Base-by-base conservation (phyloP, 352 stramenopile species). In the Phytophthora crassamura region DNA sequence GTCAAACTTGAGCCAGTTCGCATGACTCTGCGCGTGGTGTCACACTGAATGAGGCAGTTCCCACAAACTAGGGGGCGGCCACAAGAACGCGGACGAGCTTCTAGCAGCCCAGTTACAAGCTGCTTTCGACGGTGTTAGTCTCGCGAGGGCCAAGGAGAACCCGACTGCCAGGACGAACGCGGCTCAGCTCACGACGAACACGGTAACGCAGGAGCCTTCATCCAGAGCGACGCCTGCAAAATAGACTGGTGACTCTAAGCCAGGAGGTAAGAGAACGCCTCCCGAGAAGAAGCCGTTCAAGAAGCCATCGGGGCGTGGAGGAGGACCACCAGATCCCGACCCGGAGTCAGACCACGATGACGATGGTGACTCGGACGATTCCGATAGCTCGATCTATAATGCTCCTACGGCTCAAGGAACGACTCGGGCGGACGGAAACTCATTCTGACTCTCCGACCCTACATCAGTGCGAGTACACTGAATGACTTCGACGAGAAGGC, bases 401-500 rank as follows among this genome's bases (percentile, higher is more conserved):
- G 40, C 33, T 6, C 40, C 16, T 5, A 32, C 40, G 7, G 12
- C 3, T 33, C 16, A 10, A 20, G 16, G 15, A 5, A 7, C 12
- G n/a, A 33, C 40, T 47, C n/a, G 18, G n/a, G 15, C 40, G 2
- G 42, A 34, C 18, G 41, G 41, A 5, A 8, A 0, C 4, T 48
- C 41, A 3, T 5, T 34, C 1, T 48, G 18, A 52, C 52, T 10
- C 9, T 60, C 18, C 20, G 14, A 6, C 53, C 41, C 14, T 52
- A 46, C 2, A 32, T 52, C 16, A 51, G 15, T 7, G 15, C 41
- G 7, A 52, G 20, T 5, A 8, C 40, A 3, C 11, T 60, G 18
- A 14, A 32, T 4, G 32, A 45, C 10, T 60, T 60, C 20, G 33
- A 45, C 8, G 53, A 60, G 30, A 34, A 60, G 2, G 40, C 53